A percentile compares a stretch with the other conserved stretches of the same genome.
Evolutionary conservation across 371 early-diverging fungal genomes (phyloP).

Genomic region (Zychaea mexicana): DNA sequence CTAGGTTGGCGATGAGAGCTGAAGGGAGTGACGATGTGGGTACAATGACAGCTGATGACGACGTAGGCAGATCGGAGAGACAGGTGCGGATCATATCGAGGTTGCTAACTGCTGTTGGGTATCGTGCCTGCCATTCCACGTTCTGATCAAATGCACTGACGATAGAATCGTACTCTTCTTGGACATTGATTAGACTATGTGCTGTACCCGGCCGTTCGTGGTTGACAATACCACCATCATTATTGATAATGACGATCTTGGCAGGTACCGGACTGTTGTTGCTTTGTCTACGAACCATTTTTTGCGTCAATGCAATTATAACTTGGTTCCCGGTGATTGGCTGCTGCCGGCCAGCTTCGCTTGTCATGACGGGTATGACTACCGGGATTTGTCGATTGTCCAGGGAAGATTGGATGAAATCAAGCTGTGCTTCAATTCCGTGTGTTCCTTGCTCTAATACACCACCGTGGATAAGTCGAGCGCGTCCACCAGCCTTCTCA

Average conservation of each 20-base stretch:
- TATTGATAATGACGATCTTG: conserved; percentile 48
- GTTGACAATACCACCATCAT: conserved; percentile 53
- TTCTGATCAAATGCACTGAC: conserved; percentile 25
- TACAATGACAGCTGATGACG: conserved; percentile 47
- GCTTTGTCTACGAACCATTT: conserved; percentile 13
- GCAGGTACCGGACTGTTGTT: conserved; percentile 8
- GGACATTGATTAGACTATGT: conserved; percentile 49
- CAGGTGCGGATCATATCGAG: conserved; percentile 38
- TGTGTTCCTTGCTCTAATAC: conserved; percentile 20
- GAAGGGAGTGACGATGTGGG: conserved; percentile 45
- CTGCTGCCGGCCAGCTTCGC: conserved; percentile 22
- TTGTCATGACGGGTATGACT: conserved; percentile 39
- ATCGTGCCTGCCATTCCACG: conserved; percentile 25
- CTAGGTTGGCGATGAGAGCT: conserved; percentile 46
- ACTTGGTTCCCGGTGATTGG: conserved; percentile 34
- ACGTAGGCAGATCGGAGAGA: conserved; percentile 35
- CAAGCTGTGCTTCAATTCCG: conserved; percentile 30
- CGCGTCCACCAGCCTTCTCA: conserved; percentile 77
- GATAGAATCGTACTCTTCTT: conserved; percentile 47
- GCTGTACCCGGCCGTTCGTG: conserved; percentile 49
- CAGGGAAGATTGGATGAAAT: conserved; percentile 43
- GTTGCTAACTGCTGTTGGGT: conserved; percentile 29
- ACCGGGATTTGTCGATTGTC: conserved; percentile 47
- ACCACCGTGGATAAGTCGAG: conserved; percentile 57
- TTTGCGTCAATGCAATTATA: conserved; percentile 30